Evolutionary conservation across 2,329 filamentous ascomycete genomes (phyloP).

Genomic region (Chrysosporium queenslandicum): DNA sequence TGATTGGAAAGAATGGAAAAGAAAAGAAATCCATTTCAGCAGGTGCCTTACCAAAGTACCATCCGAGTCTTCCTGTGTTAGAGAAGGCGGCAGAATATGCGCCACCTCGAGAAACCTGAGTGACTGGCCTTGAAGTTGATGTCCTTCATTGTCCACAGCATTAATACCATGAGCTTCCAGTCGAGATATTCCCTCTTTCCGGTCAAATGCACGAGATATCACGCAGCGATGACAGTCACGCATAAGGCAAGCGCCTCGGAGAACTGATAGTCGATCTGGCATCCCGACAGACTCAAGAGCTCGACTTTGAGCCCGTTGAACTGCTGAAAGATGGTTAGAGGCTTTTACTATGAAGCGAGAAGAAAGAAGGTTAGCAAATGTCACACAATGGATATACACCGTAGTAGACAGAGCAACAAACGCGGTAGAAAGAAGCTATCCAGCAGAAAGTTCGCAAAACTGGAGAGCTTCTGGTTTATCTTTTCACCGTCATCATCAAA

Average conservation of each 20-base stretch:
- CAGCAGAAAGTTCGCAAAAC: constrained; percentile 16
- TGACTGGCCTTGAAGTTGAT: constrained; percentile 7
- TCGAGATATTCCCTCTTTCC: constrained; percentile 14
- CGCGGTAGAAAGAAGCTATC: constrained; percentile 18
- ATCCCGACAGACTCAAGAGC: constrained; percentile 6
- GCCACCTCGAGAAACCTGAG: constrained; percentile 17
- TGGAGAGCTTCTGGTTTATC: neutral
- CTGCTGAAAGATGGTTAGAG: constrained; percentile 14
- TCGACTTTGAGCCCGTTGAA: constrained; percentile 8
- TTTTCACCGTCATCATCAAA: neutral
- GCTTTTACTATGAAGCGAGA: constrained; percentile 15
- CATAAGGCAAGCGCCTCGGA: constrained; percentile 14
- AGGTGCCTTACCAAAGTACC: neutral
- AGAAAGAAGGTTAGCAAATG: constrained; percentile 1
- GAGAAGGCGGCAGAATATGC: constrained; percentile 19
- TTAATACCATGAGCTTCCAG: constrained; percentile 9
- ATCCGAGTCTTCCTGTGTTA: neutral
- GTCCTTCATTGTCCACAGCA: constrained; percentile 19
- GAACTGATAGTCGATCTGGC: constrained; percentile 12
- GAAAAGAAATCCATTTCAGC: neutral
- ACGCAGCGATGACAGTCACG: constrained; percentile 19
- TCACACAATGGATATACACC: neutral
- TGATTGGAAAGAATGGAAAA: neutral
- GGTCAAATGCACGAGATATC: constrained; percentile 17
- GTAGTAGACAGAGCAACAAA: constrained; percentile 9